Evolutionary conservation across 1,139 yeast species (phyloP).

Genomic region (Suhomyces guaymorum): DNA sequence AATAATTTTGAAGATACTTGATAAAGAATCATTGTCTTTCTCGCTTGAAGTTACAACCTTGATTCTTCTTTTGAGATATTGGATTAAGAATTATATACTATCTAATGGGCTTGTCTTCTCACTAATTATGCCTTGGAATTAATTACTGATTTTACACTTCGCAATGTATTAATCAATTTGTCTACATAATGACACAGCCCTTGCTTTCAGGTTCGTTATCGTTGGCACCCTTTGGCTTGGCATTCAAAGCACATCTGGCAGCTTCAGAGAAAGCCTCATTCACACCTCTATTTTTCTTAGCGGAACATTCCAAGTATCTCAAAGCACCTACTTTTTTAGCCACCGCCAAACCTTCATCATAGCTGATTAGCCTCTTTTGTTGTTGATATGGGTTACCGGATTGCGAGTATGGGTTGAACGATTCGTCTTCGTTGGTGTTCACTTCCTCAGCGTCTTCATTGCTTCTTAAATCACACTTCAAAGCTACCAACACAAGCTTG

Average conservation of each 20-base stretch:
- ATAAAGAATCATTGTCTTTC: too few relatives aligned
- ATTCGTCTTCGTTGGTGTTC: slow-evolving; percentile 32
- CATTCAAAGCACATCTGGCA: slow-evolving; percentile 91
- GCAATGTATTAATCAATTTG: not conserved
- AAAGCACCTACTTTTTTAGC: slow-evolving; percentile 86
- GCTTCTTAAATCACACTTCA: slow-evolving; percentile 88
- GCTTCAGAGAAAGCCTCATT: slow-evolving; percentile 97
- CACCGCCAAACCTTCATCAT: slow-evolving; percentile 81
- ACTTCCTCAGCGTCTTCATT: slow-evolving; percentile 33
- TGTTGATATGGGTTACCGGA: slow-evolving; percentile 38
- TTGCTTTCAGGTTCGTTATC: slow-evolving; percentile 49
- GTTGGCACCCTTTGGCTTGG: slow-evolving; percentile 77
- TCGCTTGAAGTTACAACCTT: too few relatives aligned
- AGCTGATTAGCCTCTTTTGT: slow-evolving; percentile 60
- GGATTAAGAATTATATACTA: too few relatives aligned
- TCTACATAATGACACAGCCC: slow-evolving; percentile 44
- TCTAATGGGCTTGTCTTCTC: not conserved
- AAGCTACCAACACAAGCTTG: slow-evolving; percentile 86
- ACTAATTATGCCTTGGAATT: too few relatives aligned
- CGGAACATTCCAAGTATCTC: slow-evolving; percentile 89
- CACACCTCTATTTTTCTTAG: slow-evolving; percentile 91
- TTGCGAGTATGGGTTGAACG: slow-evolving; percentile 35
- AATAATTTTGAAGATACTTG: too few relatives aligned
- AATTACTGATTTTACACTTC: too few relatives aligned
- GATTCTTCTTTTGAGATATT: too few relatives aligned